Evolutionary conservation across 2,329 filamentous ascomycete genomes (phyloP).

Genomic region (Chaetomium strumarium): DNA sequence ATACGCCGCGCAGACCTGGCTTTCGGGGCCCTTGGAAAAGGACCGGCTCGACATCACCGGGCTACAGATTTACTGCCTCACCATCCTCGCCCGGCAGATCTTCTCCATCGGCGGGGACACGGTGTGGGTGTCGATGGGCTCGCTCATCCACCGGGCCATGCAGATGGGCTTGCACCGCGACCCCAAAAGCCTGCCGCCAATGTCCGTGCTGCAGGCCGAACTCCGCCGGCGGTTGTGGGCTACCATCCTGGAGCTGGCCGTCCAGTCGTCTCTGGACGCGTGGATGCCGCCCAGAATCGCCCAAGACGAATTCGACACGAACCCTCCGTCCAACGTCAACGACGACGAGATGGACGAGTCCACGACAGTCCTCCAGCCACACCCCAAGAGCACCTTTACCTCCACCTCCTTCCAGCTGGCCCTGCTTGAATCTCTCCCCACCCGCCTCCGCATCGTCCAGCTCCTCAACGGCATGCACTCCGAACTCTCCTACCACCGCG

Average conservation of each 20-base stretch:
- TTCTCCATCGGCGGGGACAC: slow-evolving; percentile 37
- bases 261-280: slow-evolving; percentile 36
- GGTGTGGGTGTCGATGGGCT: slow-evolving; percentile 37
- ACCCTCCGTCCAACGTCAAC: slow-evolving; percentile 33
- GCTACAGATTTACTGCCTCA: slow-evolving; percentile 37
- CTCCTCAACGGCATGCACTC: slow-evolving; percentile 32
- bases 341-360: slow-evolving; percentile 25
- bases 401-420: slow-evolving; percentile 32
- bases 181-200: slow-evolving; percentile 33
- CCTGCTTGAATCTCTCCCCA: slow-evolving; percentile 32
- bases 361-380: slow-evolving; percentile 19
- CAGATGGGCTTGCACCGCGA: slow-evolving; percentile 42
- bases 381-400: slow-evolving; percentile 28
- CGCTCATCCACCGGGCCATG: slow-evolving; percentile 38
- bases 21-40: slow-evolving; percentile 36
- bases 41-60: slow-evolving; percentile 29
- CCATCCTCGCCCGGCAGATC: slow-evolving; percentile 36
- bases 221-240: slow-evolving; percentile 39
- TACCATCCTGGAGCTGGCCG: slow-evolving; percentile 36
- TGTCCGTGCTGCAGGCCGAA: slow-evolving; percentile 34
- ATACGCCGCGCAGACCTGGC: slow-evolving; percentile 37
- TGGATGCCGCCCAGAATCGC: slow-evolving; percentile 36
- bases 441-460: slow-evolving; percentile 32
- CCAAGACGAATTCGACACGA: slow-evolving; percentile 36
- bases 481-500: slow-evolving; percentile 31